Evolutionary conservation across 345 rosid species (phyloP).

Genomic region (Rhodamnia rubescens): DNA sequence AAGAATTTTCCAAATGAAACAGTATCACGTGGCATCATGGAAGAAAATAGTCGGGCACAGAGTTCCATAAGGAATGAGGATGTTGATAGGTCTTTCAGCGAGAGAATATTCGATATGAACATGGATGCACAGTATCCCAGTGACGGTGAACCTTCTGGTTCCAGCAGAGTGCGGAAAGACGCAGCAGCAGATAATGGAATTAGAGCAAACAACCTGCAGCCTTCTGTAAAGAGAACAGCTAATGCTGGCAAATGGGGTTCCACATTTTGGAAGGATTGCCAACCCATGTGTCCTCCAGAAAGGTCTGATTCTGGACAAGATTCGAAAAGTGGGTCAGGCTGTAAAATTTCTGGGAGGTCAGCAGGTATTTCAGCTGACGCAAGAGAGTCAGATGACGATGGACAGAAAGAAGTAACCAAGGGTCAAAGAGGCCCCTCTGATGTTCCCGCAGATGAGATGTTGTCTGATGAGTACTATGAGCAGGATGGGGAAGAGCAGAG

Average conservation of each 20-base stretch:
- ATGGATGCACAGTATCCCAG: conserved; percentile 56
- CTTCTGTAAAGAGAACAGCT: conserved; percentile 58
- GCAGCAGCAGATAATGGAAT: conserved; percentile 13
- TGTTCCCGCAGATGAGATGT: conserved; percentile 96
- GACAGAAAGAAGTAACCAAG: conserved; percentile 35
- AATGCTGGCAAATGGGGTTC: conserved; percentile 90
- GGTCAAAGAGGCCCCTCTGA: conserved; percentile 62
- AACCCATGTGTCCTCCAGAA: conserved; percentile 52
- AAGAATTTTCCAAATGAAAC: conserved; percentile 57
- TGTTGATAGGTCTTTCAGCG: conserved; percentile 31
- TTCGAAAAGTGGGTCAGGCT: conserved; percentile 40
- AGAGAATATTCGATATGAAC: conserved; percentile 74
- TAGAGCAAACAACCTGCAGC: conserved; percentile 35
- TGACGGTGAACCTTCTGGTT: conserved; percentile 56
- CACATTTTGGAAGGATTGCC: conserved; percentile 96
- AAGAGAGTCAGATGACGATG: conserved; percentile 55
- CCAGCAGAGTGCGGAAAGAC: conserved; percentile 33
- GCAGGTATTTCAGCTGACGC: conserved; percentile 53
- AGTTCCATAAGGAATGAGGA: conserved; percentile 32
- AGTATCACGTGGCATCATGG: conserved; percentile 42
- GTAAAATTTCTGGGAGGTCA: conserved; percentile 37
- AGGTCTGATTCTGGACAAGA: conserved; percentile 68
- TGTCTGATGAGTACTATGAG: conserved; percentile 99
- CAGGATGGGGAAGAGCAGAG: conserved; percentile 97
- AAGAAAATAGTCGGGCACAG: conserved; percentile 49